A percentile compares a stretch with the other conserved stretches of the same genome.
These are phyloP conservation scores for Stachybotrys echinatus DNA, from an alignment of 2,329 filamentous ascomycete genomes.

Conservation along the genomic window DNA sequence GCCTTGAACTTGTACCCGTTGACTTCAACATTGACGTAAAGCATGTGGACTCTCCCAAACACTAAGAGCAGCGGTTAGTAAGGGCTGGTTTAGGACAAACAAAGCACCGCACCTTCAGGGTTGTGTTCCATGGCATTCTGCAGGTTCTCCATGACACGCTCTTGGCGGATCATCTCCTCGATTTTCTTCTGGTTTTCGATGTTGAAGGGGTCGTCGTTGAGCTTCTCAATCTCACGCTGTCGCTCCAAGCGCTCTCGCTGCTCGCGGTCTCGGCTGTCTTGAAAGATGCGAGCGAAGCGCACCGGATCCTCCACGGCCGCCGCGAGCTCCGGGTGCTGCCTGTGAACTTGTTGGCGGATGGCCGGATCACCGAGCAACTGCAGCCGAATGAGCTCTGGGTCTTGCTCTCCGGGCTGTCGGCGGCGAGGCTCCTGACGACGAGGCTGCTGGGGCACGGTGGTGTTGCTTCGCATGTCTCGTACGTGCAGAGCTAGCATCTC, in stretches of 20 bases:
- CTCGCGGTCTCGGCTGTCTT: slow-evolving; percentile 63
- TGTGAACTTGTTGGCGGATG: slow-evolving; percentile 64
- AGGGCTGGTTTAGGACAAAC: background rate
- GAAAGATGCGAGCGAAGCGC: slow-evolving; percentile 69
- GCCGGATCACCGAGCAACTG: slow-evolving; percentile 76
- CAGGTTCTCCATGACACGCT: slow-evolving; percentile 89
- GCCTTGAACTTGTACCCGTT: slow-evolving; percentile 91
- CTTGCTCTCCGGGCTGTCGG: slow-evolving; percentile 37
- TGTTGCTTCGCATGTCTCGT: slow-evolving; percentile 48
- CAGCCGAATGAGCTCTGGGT: slow-evolving; percentile 77
- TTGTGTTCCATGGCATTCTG: slow-evolving; percentile 97
- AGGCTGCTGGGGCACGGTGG: slow-evolving; percentile 32
- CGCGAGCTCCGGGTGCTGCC: slow-evolving; percentile 71
- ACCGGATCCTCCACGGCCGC: slow-evolving; percentile 69
- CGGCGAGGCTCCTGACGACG: slow-evolving; percentile 24
- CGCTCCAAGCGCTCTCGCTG: slow-evolving; percentile 69
- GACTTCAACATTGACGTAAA: slow-evolving; percentile 93
- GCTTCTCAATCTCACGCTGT: slow-evolving; percentile 72
- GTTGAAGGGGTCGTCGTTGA: slow-evolving; percentile 95
- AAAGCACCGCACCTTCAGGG: slow-evolving; percentile 69
- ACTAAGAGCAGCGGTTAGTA: slow-evolving; percentile 46
- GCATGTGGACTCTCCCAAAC: slow-evolving; percentile 90
- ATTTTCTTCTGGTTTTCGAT: slow-evolving; percentile 86
- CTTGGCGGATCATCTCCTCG: slow-evolving; percentile 94
- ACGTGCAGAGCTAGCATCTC: slow-evolving; percentile 92